Percentiles rank a stretch among this genome's conserved stretches.
These are phyloP conservation scores for Trichocomaceae sp. DNA, from an alignment of 2,329 filamentous ascomycete species.

Conservation along the genomic window DNA sequence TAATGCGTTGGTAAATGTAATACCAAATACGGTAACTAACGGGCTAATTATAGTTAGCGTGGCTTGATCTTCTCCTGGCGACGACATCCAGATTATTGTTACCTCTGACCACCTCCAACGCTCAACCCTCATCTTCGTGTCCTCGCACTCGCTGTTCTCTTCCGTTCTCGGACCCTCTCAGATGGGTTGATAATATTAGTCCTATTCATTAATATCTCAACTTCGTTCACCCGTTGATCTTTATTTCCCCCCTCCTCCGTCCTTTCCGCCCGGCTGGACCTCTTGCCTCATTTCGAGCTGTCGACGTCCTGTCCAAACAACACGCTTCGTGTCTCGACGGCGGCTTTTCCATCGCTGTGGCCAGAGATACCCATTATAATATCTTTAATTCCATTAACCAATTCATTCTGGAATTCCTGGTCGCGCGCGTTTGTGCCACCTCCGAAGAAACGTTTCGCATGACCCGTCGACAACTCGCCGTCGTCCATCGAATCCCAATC, in stretches of 20 bases:
- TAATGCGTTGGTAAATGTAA: background rate
- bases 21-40: background rate
- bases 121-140: constrained; percentile 8
- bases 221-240: constrained; percentile 7
- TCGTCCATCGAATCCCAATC: background rate
- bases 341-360: background rate
- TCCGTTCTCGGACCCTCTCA: constrained; percentile 5
- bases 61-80: constrained; percentile 6
- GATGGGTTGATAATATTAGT: constrained; percentile 14
- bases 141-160: constrained; percentile 3
- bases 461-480: constrained; percentile 1
- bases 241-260: background rate
- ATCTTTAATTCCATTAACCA: constrained; percentile 9
- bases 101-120: background rate
- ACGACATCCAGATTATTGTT: constrained; percentile 3
- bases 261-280: constrained; percentile 3
- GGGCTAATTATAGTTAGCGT: constrained; percentile 1
- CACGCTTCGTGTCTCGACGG: constrained; percentile 11
- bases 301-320: constrained; percentile 1
- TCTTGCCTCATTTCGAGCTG: background rate
- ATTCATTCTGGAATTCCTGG: background rate
- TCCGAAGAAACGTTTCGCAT: constrained; percentile 7
- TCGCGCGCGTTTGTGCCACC: background rate
- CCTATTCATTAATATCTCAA: constrained; percentile 11
- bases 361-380: background rate